These are phyloP conservation scores for Globisporangium parvum DNA, from an alignment of 352 stramenopile species.

Conservation along the genomic window DNA sequence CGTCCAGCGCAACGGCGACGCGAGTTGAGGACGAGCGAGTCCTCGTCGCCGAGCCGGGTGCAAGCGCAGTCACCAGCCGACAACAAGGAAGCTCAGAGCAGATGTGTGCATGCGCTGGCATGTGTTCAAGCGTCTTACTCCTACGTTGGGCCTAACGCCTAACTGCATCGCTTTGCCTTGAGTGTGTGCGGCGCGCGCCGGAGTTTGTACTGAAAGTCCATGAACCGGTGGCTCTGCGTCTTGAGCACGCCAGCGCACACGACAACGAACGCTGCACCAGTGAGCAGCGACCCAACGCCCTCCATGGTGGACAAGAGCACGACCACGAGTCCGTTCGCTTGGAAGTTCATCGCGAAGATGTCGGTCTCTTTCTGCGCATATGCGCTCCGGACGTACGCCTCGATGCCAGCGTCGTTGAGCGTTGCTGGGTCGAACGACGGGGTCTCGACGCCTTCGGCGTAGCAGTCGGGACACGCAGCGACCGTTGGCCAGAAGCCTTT, in stretches of 20 bases:
- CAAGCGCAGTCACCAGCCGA: too few relatives aligned
- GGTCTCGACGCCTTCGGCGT: constrained; percentile 36
- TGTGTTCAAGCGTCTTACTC: too few relatives aligned
- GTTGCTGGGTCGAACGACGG: constrained; percentile 36
- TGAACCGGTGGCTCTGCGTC: constrained; percentile 17
- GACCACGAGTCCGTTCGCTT: constrained; percentile 28
- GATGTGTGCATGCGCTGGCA: neutral
- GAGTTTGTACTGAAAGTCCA: constrained; percentile 11
- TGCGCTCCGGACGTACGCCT: constrained; percentile 39
- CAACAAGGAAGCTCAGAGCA: too few relatives aligned
- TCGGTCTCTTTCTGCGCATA: constrained; percentile 48
- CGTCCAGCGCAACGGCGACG: too few relatives aligned
- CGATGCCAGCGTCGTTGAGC: constrained; percentile 47
- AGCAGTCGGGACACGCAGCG: constrained; percentile 46
- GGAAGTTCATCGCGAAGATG: constrained; percentile 38
- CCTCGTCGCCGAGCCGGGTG: too few relatives aligned
- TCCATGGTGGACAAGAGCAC: constrained; percentile 31
- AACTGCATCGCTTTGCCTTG: neutral
- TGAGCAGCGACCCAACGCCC: constrained; percentile 22
- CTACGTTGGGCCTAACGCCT: neutral
- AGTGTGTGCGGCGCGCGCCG: constrained; percentile 1
- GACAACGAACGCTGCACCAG: constrained; percentile 2
- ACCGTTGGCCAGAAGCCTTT: constrained; percentile 61
- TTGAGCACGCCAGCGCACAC: constrained; percentile 14
- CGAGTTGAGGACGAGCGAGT: too few relatives aligned